Base-by-base conservation (phyloP, 2,329 filamentous ascomycete species). In the Capronia americana region DNA sequence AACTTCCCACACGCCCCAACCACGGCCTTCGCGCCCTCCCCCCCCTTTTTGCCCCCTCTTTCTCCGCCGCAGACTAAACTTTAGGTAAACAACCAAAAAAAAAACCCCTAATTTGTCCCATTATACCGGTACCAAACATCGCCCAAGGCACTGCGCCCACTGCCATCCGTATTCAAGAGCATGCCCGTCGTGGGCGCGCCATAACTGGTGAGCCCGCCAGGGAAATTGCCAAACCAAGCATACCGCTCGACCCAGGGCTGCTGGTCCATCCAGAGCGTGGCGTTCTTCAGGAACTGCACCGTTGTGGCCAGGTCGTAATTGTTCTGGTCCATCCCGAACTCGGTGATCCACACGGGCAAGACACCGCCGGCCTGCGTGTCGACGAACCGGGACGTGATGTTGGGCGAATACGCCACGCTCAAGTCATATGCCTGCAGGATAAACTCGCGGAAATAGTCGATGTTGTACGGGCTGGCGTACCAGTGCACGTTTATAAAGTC, bases 291-390 rank as follows among this genome's bases (percentile, higher is more conserved):
- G 72, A 81, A 81, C 23, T 44, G 24, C 41, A 74, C 68, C 10
- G 69, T 58, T 1, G 75, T 76, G 67, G 82, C 76, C 69, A 82
- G 75, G 26, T 81, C 24, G 46, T 8, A 74, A 59, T 2, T 67
- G 44, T 32, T 8, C 41, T 34, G 24, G 30, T 60, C 78, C 61
- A 86, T 83, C 26, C 84, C 87, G 70, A 81, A 82, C 72, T 82
- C 80, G 2, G 80, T 79, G 50, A 82, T 68, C 80, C 80, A 82
- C 68, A 82, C 73, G 54, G 78, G 74, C 4, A 77, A 78, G 7
- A 78, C 69, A n/a, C 23, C 48, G 3, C 48, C 48, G 6, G 6
- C 14, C 10, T 2, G 10, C 11, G 48, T 53, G 14, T 53, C 48
- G 2, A 53, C 48, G 20, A 23, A 53, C 48, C 10, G 14, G 12